Evolutionary conservation across 371 early-diverging fungal species (phyloP), one percentile per base, ranked within the genome.

Genomic region (Lichtheimia ramosa): DNA sequence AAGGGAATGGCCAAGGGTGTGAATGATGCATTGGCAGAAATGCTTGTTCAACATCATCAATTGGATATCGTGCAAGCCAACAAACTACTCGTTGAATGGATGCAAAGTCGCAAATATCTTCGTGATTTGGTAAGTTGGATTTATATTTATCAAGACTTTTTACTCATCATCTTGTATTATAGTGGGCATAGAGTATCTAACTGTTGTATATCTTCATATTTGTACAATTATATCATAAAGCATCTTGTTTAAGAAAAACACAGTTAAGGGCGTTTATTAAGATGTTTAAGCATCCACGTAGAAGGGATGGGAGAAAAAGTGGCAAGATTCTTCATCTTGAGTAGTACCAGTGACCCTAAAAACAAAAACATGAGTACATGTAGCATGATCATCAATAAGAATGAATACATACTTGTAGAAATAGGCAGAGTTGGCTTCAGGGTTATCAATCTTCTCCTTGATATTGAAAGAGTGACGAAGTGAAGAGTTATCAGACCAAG

Each of bases 1-100:
- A 85, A 87, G 68, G 91, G 90, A 20, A 96, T 95, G 96, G 95
- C 92, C 18, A 89, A 86, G 63, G 91, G 85, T 21, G 93, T 96
- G 20, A 85, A 95, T 54, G 85, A 84, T 48, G 85, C 89, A 12
- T 68, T 96, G 46, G 83, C 77, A 0, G 86, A 88, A 10, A 82
- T 95, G 46, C 52, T 93, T 2, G 71, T 71, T 15, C 74, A 83
- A 28, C 65, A 86, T 59, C 74, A 82, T 21, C 58, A 69, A 3
- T 54, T 74, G 10, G 82, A 82, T 48, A 64, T 68, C 34, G 43
- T 77, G 4, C 85, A 81, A 48, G 91, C 91, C 7, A 75, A 83
- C 56, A 76, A 84, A 66, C 57, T 74, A 46, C 66, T 92, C 53
- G 70, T 77, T 51, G 77, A 71, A 39, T 90, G 89, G 91, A 76